phyloP scores from a whole-genome alignment of 495 filamentous ascomycete species.

The Podospora anserina region DNA sequence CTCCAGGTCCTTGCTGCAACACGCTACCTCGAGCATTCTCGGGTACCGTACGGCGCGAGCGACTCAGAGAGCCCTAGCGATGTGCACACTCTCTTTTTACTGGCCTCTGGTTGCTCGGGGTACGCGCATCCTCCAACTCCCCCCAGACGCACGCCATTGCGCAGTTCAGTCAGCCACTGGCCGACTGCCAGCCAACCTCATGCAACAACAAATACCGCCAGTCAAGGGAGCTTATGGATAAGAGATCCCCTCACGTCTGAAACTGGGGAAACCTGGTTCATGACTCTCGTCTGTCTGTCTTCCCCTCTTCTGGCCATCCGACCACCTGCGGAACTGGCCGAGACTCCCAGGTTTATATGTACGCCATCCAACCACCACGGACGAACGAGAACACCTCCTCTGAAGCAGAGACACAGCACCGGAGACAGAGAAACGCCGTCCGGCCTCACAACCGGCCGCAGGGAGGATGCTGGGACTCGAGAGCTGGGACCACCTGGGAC shows the following conservation, averaged over 20 bases:
- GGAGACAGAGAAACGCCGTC: slow-evolving; percentile 9
- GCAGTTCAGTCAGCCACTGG: slow-evolving; percentile 3
- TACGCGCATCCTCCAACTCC: slow-evolving; percentile 29
- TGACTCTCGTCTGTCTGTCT: neutral
- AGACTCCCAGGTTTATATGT: slow-evolving; percentile 1
- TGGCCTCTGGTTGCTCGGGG: slow-evolving; percentile 12
- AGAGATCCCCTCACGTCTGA: neutral
- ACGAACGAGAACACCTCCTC: slow-evolving; percentile 4
- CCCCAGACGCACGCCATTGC: slow-evolving; percentile 8
- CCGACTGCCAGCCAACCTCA: slow-evolving; percentile 8
- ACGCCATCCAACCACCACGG: slow-evolving; percentile 1
- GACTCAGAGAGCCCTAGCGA: slow-evolving; percentile 29
- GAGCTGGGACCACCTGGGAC: neutral
- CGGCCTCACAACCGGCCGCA: slow-evolving; percentile 1
- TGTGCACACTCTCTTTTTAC: slow-evolving; percentile 14
- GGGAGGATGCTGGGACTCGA: neutral
- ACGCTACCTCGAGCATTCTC: slow-evolving; percentile 22
- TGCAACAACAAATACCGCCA: slow-evolving; percentile 7
- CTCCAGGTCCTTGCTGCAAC: slow-evolving; percentile 8
- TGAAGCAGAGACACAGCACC: neutral
- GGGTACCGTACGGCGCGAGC: slow-evolving; percentile 24
- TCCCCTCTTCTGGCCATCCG: neutral
- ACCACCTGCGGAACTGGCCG: slow-evolving; percentile 11
- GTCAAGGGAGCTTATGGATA: neutral
- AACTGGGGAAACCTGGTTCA: slow-evolving; percentile 2